These are phyloP conservation scores for Schizophyllum commune DNA, from an alignment of 1,284 basidiomycete genomes.

Conservation along the genomic window DNA sequence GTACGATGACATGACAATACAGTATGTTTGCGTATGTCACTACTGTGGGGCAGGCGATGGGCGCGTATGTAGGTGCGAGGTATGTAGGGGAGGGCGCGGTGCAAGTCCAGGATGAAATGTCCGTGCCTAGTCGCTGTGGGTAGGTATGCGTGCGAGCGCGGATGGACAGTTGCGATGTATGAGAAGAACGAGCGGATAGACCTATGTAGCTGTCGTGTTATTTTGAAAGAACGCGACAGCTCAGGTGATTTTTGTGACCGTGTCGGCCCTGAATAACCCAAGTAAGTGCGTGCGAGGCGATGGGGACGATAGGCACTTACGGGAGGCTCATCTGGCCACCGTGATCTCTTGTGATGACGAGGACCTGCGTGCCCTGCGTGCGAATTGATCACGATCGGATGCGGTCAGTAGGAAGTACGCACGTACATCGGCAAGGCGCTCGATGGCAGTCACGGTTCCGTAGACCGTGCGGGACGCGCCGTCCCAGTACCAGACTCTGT, in stretches of 20 bases:
- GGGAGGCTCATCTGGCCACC: not conserved
- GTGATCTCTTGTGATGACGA: not conserved
- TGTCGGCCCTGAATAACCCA: not conserved
- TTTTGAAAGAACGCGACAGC: not conserved
- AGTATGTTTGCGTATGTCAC: not conserved
- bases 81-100: no score
- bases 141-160: no score
- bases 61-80: no score
- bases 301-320: not conserved
- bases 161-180: no score
- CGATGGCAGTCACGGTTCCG: not conserved
- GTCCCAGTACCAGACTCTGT: not conserved
- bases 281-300: not conserved
- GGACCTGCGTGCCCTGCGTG: not conserved
- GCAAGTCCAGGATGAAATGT: no score
- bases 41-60: no score
- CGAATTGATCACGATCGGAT: not conserved
- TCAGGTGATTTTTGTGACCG: not conserved
- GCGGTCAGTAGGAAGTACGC: not conserved
- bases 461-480: not conserved
- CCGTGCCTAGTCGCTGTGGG: no score
- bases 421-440: not conserved
- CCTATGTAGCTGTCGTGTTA: no score
- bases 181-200: no score
- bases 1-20: not conserved